Conservation (phyloP, 2,329 filamentous ascomycete genomes). For the Drechslera avenae region DNA sequence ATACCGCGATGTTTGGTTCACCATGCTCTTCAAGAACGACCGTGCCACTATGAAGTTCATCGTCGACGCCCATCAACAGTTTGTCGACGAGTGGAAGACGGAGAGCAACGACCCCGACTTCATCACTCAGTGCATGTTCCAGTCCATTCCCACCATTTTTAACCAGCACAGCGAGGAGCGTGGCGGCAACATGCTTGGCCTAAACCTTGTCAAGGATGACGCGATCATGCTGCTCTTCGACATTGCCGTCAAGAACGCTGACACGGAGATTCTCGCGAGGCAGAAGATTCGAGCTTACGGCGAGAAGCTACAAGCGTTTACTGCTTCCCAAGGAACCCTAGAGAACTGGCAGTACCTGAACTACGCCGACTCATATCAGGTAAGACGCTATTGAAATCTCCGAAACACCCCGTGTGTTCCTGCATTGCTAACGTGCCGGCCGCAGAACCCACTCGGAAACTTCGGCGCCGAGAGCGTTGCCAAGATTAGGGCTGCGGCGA, state of each 20-base stretch:
- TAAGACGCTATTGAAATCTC: conserved; percentile 1
- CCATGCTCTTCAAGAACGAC: conserved; percentile 33
- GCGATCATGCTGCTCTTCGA: conserved; percentile 28
- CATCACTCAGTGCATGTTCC: conserved; percentile 34
- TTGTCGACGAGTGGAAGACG: conserved; percentile 26
- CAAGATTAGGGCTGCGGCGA: conserved; percentile 40
- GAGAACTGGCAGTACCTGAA: conserved; percentile 38
- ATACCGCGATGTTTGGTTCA: conserved; percentile 33
- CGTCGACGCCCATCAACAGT: conserved; percentile 26
- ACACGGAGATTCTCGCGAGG: conserved; percentile 19
- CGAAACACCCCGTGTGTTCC: not conserved
- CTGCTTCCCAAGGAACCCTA: conserved; percentile 15
- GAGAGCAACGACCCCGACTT: conserved; percentile 21
- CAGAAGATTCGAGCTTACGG: conserved; percentile 15
- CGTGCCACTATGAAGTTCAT: conserved; percentile 19
- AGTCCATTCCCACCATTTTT: conserved; percentile 26
- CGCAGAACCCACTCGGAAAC: conserved; percentile 44
- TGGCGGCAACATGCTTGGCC: conserved; percentile 36
- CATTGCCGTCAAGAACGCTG: conserved; percentile 23
- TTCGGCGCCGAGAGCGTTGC: conserved; percentile 49
- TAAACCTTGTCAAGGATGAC: conserved; percentile 25
- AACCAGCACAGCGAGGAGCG: conserved; percentile 22
- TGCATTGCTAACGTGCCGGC: conserved; percentile 28
- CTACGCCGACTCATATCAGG: conserved; percentile 43
- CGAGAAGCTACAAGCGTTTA: conserved; percentile 19